Evolutionary conservation across 257 asterid species (phyloP), one percentile per base, ranked within the genome.

Genomic region (Solanum chmielewskii): DNA sequence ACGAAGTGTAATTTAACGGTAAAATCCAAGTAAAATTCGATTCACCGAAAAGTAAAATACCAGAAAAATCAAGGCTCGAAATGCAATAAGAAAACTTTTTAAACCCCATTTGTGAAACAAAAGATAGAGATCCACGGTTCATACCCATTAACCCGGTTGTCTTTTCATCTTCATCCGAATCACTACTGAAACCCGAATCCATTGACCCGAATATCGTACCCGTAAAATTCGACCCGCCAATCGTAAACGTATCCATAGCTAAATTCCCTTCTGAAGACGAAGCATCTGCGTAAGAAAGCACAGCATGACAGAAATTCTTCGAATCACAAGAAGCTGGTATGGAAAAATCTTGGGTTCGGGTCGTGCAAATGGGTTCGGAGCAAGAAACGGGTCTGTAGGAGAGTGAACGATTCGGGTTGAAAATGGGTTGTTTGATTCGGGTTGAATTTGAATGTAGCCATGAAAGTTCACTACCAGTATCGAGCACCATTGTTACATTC

Each of bases 401-500:
- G 0, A 49, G 14, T 0, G 99, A 96, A 1, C 88, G 89, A 71
- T 41, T 82, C 82, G 97, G 95, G 91, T 91, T 27, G 69, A 94
- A 96, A 11, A 89, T 90, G 89, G 98, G 97, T 33, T 88, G 89
- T 31, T 27, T 87, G 0, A 33, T 33, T 11, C 76, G 92, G 85
- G 96, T 90, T 0, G 91, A 80, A 91, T 95, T 95, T 93, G 96
- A 95, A 35, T 92, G 98, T 21, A 96, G 90, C 98, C 98, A 96
- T 25, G 99, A 96, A 88, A 96, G 98, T 89, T 96, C 98, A 42
- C 98, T 96, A 27, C 99, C 99, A 47, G 99, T 95, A 89, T 96
- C 98, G 84, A 96, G 96, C 64, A 96, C 98, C 99, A 96, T 96
- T 78, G 97, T 93, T 39, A 93, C 98, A 29, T 95, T 94, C 93